Conservation (phyloP, 768 basidiomycete genomes). For the Suillus americanus region DNA sequence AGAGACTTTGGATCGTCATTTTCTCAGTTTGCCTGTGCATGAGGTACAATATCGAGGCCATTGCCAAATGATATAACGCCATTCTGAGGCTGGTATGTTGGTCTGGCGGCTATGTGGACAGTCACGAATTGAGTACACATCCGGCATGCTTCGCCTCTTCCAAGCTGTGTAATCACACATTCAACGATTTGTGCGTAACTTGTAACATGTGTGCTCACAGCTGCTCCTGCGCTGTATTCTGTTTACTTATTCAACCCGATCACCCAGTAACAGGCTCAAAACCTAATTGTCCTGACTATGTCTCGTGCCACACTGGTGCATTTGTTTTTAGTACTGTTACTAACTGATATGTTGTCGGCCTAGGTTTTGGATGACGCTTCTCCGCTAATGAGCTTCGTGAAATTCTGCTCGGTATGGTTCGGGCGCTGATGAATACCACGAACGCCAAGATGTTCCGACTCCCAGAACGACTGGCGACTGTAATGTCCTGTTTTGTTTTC, state of each 20-base stretch:
- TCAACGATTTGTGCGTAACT: background rate
- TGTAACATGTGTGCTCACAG: background rate
- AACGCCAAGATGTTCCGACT: background rate
- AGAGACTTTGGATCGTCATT: background rate
- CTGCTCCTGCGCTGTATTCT: background rate
- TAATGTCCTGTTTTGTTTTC: background rate
- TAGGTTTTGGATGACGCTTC: no score
- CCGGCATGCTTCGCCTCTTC: background rate
- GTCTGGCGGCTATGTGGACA: background rate
- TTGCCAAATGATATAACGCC: background rate
- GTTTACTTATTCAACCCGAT: no score
- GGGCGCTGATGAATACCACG: background rate
- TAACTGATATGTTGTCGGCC: no score
- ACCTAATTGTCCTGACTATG: no score
- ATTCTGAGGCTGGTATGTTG: background rate
- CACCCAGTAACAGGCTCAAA: no score
- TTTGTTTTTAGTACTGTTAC: no score
- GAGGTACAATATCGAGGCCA: no score
- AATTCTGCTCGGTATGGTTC: no score
- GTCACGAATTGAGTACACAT: background rate
- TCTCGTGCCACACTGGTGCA: no score
- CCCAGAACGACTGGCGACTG: background rate
- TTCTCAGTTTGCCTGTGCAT: no score
- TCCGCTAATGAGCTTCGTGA: no score
- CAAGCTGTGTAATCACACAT: background rate